phyloP scores from a whole-genome alignment of 257 asterid species.

The Nicotiana paniculata region DNA sequence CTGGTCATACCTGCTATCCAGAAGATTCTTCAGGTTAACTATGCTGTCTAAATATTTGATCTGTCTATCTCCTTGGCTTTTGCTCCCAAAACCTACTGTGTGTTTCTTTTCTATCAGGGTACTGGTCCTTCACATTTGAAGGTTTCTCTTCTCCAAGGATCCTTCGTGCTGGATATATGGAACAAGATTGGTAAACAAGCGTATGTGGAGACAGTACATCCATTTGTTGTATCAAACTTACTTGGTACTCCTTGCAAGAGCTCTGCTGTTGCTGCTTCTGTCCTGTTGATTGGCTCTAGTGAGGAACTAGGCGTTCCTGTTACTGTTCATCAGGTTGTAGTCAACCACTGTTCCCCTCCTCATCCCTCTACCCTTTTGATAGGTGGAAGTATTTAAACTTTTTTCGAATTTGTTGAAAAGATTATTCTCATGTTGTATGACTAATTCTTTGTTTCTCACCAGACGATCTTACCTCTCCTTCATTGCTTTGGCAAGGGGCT shows the following conservation, averaged over 20 bases:
- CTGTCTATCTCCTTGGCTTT: background rate
- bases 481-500: constrained; percentile 95
- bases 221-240: constrained; percentile 76
- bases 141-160: constrained; percentile 98
- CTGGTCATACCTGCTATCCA: constrained; percentile 72
- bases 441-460: constrained; percentile 24
- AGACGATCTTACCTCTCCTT: constrained; percentile 85
- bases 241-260: constrained; percentile 58
- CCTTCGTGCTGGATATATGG: constrained; percentile 92
- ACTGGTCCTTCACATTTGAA: constrained; percentile 75
- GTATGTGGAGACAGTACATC: constrained; percentile 77
- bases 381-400: constrained; percentile 3
- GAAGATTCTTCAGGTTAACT: constrained; percentile 82
- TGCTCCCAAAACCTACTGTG: background rate
- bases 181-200: constrained; percentile 68
- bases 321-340: constrained; percentile 83
- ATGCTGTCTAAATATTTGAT: background rate
- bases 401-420: background rate
- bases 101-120: constrained; percentile 48
- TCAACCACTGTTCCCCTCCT: background rate
- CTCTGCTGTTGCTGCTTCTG: constrained; percentile 85
- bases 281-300: constrained; percentile 82
- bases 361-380: background rate
- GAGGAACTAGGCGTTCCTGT: constrained; percentile 96
- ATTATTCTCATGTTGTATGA: background rate